These are phyloP conservation scores for Sclerotinia nivalis DNA, from an alignment of 2,329 filamentous ascomycete genomes.

Conservation along the genomic window DNA sequence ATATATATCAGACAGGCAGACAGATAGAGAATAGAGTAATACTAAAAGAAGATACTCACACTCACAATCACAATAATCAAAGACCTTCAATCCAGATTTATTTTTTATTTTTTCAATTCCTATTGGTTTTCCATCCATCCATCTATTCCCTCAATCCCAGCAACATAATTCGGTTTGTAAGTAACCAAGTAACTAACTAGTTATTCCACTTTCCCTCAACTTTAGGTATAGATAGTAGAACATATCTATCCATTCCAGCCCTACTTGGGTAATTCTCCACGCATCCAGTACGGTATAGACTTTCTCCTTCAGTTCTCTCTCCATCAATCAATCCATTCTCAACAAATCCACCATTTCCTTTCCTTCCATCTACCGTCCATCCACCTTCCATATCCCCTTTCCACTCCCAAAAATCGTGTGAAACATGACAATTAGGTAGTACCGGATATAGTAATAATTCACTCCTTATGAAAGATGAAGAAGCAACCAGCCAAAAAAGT, in stretches of 20 bases:
- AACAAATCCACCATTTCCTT: neutral
- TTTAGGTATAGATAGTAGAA: neutral
- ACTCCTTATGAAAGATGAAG: neutral
- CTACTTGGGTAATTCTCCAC: neutral
- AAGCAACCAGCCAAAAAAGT: slow-evolving; percentile 6
- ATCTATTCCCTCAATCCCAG: neutral
- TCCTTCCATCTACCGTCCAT: neutral
- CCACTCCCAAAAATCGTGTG: neutral
- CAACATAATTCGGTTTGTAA: neutral
- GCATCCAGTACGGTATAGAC: slow-evolving; percentile 1
- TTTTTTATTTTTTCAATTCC: slow-evolving; percentile 1
- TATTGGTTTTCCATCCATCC: slow-evolving; percentile 1
- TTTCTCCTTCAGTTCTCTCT: neutral
- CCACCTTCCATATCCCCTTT: neutral
- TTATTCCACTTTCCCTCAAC: neutral
- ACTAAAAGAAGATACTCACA: neutral
- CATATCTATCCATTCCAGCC: neutral
- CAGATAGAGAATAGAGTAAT: too few relatives aligned
- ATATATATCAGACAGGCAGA: too few relatives aligned
- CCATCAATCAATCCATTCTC: neutral
- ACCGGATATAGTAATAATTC: neutral
- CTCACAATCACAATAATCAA: neutral
- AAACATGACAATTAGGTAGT: neutral
- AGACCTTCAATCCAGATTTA: neutral
- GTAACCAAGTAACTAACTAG: slow-evolving; percentile 9